These are phyloP conservation scores for Hortiboletus flavorubellus DNA, from an alignment of 768 basidiomycete species.

Conservation along the genomic window DNA sequence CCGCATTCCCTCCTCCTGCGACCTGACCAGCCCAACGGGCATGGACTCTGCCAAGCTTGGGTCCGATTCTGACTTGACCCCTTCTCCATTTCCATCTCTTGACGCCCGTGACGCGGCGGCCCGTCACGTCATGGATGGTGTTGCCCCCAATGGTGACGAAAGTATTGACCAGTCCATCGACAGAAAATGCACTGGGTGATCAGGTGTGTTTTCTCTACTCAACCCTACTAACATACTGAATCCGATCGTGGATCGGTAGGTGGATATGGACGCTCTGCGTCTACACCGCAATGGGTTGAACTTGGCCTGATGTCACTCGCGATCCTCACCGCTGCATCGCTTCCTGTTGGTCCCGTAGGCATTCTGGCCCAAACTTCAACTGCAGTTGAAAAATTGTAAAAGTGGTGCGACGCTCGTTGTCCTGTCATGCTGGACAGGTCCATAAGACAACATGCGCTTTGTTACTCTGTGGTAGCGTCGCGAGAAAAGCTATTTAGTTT, in stretches of 20 bases:
- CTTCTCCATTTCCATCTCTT: not conserved
- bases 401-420: too few relatives aligned
- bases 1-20: too few relatives aligned
- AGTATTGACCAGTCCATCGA: constrained; percentile 16
- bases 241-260: constrained; percentile 12
- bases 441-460: too few relatives aligned
- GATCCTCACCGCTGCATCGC: too few relatives aligned
- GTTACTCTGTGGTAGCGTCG: too few relatives aligned
- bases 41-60: not conserved
- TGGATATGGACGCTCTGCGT: constrained; percentile 8
- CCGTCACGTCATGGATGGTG: not conserved
- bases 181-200: not conserved
- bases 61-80: constrained; percentile 2
- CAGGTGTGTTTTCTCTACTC: constrained; percentile 8
- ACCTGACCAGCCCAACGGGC: not conserved
- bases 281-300: constrained; percentile 16
- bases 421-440: too few relatives aligned
- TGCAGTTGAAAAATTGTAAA: too few relatives aligned
- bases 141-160: constrained; percentile 3
- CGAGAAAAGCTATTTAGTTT: too few relatives aligned
- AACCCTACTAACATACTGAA: not conserved
- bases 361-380: too few relatives aligned
- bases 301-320: constrained; percentile 12
- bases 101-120: not conserved
- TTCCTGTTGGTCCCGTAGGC: too few relatives aligned